These are phyloP conservation scores for Papilionanthe hybrid DNA, from an alignment of 116 monocot genomes.

Conservation along the genomic window DNA sequence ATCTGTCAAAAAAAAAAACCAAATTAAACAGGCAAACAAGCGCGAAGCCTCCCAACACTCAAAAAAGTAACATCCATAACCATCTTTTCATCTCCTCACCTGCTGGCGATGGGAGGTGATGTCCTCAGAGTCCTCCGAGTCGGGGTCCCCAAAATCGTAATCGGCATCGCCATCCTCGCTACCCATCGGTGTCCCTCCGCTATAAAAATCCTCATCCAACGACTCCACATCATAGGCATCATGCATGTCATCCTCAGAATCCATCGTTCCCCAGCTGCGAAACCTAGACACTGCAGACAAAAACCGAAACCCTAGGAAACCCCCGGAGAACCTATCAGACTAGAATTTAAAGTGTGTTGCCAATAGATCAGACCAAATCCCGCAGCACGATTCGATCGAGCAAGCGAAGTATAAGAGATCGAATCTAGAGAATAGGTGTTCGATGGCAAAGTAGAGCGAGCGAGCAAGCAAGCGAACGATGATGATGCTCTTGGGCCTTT, in stretches of 20 bases:
- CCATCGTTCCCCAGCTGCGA: constrained; percentile 37
- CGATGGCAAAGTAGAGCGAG: background rate
- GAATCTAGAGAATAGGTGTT: background rate
- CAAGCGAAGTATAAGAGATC: background rate
- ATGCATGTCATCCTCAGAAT: constrained; percentile 79
- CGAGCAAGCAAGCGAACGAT: background rate
- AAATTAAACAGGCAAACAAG: constrained; percentile 10
- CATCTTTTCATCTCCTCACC: constrained; percentile 24
- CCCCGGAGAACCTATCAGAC: background rate
- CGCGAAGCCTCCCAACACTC: constrained; percentile 1
- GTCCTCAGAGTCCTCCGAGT: constrained; percentile 80
- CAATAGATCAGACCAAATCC: background rate
- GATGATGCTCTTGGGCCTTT: background rate
- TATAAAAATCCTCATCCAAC: constrained; percentile 68
- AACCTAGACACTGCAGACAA: background rate
- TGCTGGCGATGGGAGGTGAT: constrained; percentile 66
- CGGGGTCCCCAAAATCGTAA: constrained; percentile 79
- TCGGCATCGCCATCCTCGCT: constrained; percentile 71
- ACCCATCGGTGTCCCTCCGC: constrained; percentile 69
- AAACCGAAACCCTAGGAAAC: constrained; percentile 17
- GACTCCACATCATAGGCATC: constrained; percentile 47
- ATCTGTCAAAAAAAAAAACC: background rate
- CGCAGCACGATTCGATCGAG: background rate
- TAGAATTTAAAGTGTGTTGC: background rate
- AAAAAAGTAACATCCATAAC: background rate